Evolutionary conservation across 495 filamentous ascomycete species (phyloP).

Genomic region (Aspergillus bridgeri): DNA sequence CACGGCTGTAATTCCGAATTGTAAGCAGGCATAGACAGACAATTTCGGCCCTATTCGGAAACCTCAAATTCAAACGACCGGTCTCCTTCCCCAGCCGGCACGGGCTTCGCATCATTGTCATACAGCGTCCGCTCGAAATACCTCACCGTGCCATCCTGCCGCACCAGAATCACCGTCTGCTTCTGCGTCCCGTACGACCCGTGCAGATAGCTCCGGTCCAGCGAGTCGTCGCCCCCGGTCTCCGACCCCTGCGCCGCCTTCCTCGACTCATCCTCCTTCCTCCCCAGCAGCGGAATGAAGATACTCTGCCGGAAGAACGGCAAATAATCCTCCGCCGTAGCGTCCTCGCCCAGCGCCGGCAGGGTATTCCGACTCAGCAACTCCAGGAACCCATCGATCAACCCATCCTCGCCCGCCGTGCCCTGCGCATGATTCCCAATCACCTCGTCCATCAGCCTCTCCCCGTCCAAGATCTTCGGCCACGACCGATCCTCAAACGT

Average conservation of each 20-base stretch:
- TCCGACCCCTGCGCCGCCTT: conserved; percentile 1
- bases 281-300: conserved; percentile 74
- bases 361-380: conserved; percentile 71
- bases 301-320: conserved; percentile 71
- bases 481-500: conserved; percentile 68
- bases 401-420: conserved; percentile 52
- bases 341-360: conserved; percentile 51
- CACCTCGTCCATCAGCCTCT: conserved; percentile 44
- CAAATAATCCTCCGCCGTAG: conserved; percentile 68
- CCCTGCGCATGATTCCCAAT: conserved; percentile 46
- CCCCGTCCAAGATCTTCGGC: conserved; percentile 74
- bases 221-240: conserved; percentile 6
- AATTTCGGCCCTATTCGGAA: background rate
- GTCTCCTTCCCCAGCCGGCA: conserved; percentile 60
- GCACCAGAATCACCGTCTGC: conserved; percentile 82
- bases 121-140: conserved; percentile 84
- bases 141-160: conserved; percentile 67
- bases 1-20: background rate
- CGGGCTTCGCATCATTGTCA: conserved; percentile 60
- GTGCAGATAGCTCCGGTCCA: conserved; percentile 28
- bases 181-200: conserved; percentile 84
- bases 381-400: conserved; percentile 68
- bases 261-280: conserved; percentile 38
- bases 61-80: conserved; percentile 39
- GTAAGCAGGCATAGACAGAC: background rate